Evolutionary conservation across 2,329 filamentous ascomycete species (phyloP).

Genomic region (Blumeria hordei): DNA sequence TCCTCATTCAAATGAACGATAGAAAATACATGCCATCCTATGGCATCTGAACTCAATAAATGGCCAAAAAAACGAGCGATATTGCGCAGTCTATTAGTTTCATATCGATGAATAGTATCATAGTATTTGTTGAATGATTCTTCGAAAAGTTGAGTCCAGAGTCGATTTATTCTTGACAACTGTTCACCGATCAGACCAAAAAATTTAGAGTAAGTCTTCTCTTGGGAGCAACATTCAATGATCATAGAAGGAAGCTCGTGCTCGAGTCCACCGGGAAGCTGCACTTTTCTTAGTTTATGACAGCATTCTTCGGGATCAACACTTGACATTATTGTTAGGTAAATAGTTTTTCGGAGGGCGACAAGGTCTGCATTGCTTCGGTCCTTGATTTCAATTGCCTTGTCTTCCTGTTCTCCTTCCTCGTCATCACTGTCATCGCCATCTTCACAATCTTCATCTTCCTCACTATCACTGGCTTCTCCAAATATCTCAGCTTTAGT

Average conservation of each 20-base stretch:
- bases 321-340: conserved; percentile 91
- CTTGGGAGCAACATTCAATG: conserved; percentile 87
- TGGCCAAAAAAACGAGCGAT: conserved; percentile 91
- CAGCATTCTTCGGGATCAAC: conserved; percentile 91
- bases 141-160: conserved; percentile 88
- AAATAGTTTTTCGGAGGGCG: conserved; percentile 80
- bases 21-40: conserved; percentile 77
- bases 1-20: conserved; percentile 83
- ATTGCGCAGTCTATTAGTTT: conserved; percentile 85
- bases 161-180: conserved; percentile 83
- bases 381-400: conserved; percentile 87
- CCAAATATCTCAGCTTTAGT: conserved; percentile 86
- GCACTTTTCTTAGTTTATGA: conserved; percentile 91
- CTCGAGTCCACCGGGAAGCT: conserved; percentile 67
- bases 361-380: conserved; percentile 91
- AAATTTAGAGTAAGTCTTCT: conserved; percentile 93
- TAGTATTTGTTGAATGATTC: conserved; percentile 81
- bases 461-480: conserved; percentile 69
- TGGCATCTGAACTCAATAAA: conserved; percentile 63
- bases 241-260: conserved; percentile 88
- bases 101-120: conserved; percentile 89
- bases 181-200: conserved; percentile 85
- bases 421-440: conserved; percentile 35
- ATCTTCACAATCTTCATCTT: conserved; percentile 22
- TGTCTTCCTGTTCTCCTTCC: conserved; percentile 45